Evolutionary conservation across 108 stramenopile species (phyloP).

Genomic region (Cyclotella distinguenda): DNA sequence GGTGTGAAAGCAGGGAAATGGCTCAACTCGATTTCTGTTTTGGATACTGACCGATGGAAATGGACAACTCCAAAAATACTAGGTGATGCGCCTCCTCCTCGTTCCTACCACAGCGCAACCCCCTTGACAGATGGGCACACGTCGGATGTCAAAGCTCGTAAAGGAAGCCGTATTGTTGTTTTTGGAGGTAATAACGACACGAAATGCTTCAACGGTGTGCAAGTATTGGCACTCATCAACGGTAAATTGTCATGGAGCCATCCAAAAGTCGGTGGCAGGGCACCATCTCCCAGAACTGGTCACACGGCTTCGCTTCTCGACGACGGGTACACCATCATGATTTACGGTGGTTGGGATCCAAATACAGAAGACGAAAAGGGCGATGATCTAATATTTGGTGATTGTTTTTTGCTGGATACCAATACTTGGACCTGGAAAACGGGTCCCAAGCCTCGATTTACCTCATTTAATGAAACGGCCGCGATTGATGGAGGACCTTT

Average conservation of each 20-base stretch:
- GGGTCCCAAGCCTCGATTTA: conserved; percentile 54
- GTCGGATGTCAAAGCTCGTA: background rate
- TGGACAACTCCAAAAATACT: conserved; percentile 64
- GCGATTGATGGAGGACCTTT: conserved; percentile 52
- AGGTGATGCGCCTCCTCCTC: conserved; percentile 71
- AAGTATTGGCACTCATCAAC: conserved; percentile 59
- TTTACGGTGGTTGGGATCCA: conserved; percentile 90
- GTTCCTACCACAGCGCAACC: conserved; percentile 68
- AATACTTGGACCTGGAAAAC: conserved; percentile 69
- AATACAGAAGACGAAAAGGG: conserved; percentile 68
- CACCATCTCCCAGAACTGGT: conserved; percentile 73
- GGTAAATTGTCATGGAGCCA: conserved; percentile 69
- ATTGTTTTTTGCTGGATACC: conserved; percentile 72
- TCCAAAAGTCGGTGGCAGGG: conserved; percentile 55
- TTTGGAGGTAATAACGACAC: conserved; percentile 84
- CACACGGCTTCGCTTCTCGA: conserved; percentile 72
- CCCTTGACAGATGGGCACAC: conserved; percentile 10
- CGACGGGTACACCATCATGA: conserved; percentile 72
- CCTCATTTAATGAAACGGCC: conserved; percentile 15
- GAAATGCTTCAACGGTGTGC: conserved; percentile 66
- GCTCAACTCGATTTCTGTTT: conserved; percentile 59
- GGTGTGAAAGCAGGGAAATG: conserved; percentile 81
- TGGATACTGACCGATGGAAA: conserved; percentile 75
- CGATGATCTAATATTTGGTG: conserved; percentile 67
- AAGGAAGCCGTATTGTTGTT: conserved; percentile 58